Conservation (phyloP, 495 filamentous ascomycete genomes). For the Xylaria flabelliformis region DNA sequence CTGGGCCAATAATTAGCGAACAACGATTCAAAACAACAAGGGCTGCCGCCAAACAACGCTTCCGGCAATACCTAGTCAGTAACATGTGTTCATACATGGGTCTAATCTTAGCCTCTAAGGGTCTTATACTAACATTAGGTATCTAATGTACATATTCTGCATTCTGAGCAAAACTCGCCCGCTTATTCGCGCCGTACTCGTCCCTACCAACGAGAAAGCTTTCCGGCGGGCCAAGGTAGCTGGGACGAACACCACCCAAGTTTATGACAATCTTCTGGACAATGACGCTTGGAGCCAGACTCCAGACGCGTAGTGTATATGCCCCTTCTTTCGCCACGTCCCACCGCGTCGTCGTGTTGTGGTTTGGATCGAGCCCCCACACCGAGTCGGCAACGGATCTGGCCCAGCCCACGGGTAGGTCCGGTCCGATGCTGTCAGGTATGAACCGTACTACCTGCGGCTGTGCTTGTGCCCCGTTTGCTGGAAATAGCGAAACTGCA, state of each 20-base stretch:
- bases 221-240: conserved; percentile 74
- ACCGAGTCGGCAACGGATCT: conserved; percentile 62
- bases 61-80: too few species aligned
- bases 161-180: conserved; percentile 47
- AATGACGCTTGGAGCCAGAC: conserved; percentile 68
- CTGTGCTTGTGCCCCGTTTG: conserved; percentile 45
- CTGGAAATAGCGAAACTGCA: conserved; percentile 58
- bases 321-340: conserved; percentile 53
- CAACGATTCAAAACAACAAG: conserved; percentile 14
- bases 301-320: conserved; percentile 67
- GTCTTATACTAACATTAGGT: too few species aligned
- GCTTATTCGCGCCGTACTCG: conserved; percentile 45
- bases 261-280: conserved; percentile 73
- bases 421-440: conserved; percentile 50
- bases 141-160: too few species aligned
- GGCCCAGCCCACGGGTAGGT: conserved; percentile 64
- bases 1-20: neutral
- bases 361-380: conserved; percentile 57
- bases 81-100: neutral
- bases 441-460: conserved; percentile 60
- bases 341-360: conserved; percentile 61
- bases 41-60: neutral
- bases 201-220: conserved; percentile 61
- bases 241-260: conserved; percentile 68
- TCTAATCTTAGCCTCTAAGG: neutral